Base-by-base conservation (phyloP, 208 protist species). In the Vickermania ingenoplastis region DNA sequence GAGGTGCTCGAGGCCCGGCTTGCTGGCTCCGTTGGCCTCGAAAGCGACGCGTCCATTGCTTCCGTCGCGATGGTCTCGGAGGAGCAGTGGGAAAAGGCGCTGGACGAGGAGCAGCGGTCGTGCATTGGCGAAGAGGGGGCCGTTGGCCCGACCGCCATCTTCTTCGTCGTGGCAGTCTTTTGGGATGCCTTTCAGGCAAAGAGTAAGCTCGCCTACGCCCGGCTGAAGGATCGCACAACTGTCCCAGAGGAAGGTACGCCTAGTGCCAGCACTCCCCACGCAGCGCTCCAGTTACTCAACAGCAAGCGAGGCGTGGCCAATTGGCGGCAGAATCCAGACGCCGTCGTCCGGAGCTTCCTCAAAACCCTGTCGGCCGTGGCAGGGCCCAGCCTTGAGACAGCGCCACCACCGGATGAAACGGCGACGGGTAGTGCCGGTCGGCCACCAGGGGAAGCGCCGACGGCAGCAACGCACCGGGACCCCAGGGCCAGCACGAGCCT, bases 131-230 rank as follows among this genome's bases (percentile, higher is more conserved):
- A 41, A 2, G 0, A 45, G 26, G 27, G 1, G 31, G 23, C 26
- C 31, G 53, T 41, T 17, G 24, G 24, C 14, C 53, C 3, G 21
- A 58, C 55, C 26, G 50, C 67, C 1, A 51, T 71, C 13, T 81
- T 81, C 52, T 66, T 94, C 21, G 45, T 79, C 23, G 62, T 94
- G 11, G 64, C 77, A 0, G 55, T 89, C 1, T 91, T 83, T 53
- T 94, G 83, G 81, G 83, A 94, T 48, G 83, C 81, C 1, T 74
- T 80, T 52, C 55, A 59, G 5, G 79, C 86, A 30, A 25, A 63
- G 4, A 79, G 71, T 50, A 91, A 86, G 60, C 53, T 66, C 3
- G 61, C 70, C 27, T 88, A 91, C 48, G 69, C 69, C n/a, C 58
- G 69, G 22, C 70, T 94, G 30, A 73, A 77, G 51, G 63, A 86